These are phyloP conservation scores for Suhomyces faveliae DNA, from an alignment of 805 yeast genomes.

Conservation along the genomic window DNA sequence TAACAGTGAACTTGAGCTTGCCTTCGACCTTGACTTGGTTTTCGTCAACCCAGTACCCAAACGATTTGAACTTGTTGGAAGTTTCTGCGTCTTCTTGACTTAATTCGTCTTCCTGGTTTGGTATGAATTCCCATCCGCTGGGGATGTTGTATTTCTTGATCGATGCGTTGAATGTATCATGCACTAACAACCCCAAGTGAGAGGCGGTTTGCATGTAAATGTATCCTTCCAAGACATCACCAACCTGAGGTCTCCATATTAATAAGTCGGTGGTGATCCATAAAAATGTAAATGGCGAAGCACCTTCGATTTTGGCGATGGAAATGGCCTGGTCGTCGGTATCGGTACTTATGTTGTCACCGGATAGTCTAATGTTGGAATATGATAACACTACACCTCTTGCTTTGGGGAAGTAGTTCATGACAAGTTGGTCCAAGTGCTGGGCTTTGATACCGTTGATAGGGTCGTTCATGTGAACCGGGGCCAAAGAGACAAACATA, in stretches of 20 bases:
- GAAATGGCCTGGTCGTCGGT: conserved; percentile 40
- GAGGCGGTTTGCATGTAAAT: conserved; percentile 91
- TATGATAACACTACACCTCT: conserved; percentile 86
- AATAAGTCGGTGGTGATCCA: conserved; percentile 85
- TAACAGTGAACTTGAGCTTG: conserved; percentile 72
- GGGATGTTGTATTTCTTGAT: conserved; percentile 86
- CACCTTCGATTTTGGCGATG: conserved; percentile 68
- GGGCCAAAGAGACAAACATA: conserved; percentile 85
- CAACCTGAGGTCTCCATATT: conserved; percentile 88
- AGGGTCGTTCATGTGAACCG: conserved; percentile 67
- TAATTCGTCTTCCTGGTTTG: conserved; percentile 67
- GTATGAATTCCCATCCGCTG: conserved; percentile 78
- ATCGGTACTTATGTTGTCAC: conserved; percentile 39
- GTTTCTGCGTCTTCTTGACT: conserved; percentile 9
- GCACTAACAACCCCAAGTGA: conserved; percentile 86
- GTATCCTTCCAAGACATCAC: conserved; percentile 83
- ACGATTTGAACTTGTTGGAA: conserved; percentile 44
- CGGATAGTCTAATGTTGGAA: conserved; percentile 55
- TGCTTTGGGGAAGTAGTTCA: conserved; percentile 72
- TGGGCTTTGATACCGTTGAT: conserved; percentile 78
- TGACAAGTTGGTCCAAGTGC: conserved; percentile 85
- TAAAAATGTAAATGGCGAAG: conserved; percentile 82
- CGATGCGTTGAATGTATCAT: conserved; percentile 93
- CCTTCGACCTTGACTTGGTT: conserved; percentile 77
- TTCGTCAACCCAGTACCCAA: conserved; percentile 88